Percentiles rank a stretch among this genome's conserved stretches.
phyloP scores from a whole-genome alignment of 225 moss, liverwort and hornwort species.

The Pseudoscleropodium purum region DNA sequence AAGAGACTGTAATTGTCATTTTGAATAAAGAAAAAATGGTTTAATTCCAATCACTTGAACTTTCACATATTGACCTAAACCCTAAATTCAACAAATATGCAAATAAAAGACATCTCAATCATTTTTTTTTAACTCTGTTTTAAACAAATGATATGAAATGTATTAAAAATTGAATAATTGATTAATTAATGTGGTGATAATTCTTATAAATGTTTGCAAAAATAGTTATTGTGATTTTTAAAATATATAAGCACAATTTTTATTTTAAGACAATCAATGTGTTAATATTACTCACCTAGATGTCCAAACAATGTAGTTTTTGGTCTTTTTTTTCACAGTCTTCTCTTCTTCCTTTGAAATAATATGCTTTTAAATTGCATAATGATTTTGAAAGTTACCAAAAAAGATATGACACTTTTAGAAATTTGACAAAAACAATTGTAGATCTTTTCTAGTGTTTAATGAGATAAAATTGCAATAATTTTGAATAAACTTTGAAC shows the following conservation, averaged over 20 bases:
- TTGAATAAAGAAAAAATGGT: background rate
- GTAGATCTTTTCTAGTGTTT: background rate
- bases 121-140: background rate
- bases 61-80: background rate
- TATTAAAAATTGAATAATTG: background rate
- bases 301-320: background rate
- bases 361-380: background rate
- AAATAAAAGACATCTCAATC: background rate
- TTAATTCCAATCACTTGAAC: background rate
- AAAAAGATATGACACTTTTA: background rate
- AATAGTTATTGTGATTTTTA: background rate
- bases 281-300: background rate
- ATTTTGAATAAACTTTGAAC: background rate
- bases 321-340: background rate
- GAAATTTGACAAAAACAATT: background rate
- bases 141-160: rapidly evolving
- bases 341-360: background rate
- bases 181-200: background rate
- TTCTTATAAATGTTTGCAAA: background rate
- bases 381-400: background rate
- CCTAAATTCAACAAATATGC: background rate
- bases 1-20: background rate
- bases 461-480: background rate
- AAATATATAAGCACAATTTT: background rate
- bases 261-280: background rate